These are phyloP conservation scores for Begonia fuchsioides DNA, from an alignment of 306 rosid species.

Conservation along the genomic window DNA sequence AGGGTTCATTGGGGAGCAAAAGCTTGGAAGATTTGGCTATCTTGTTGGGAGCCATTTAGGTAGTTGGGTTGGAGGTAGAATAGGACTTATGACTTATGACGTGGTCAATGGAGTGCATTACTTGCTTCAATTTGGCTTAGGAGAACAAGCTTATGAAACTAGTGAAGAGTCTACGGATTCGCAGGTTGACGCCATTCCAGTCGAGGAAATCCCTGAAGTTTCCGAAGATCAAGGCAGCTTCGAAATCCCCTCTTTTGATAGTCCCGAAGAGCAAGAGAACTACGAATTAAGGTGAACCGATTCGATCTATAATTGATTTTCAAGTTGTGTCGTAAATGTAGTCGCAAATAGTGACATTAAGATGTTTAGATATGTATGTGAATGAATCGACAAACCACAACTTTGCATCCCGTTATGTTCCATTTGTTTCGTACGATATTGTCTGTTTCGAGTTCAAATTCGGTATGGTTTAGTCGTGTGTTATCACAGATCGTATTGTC, in stretches of 20 bases:
- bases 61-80: slow-evolving; percentile 88
- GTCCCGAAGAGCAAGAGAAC: slow-evolving; percentile 23
- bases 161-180: slow-evolving; percentile 20
- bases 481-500: no score
- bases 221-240: slow-evolving; percentile 11
- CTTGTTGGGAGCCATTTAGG: slow-evolving; percentile 81
- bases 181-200: slow-evolving; percentile 15
- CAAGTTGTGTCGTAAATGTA: no score
- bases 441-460: no score
- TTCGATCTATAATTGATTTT: no score
- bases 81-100: slow-evolving; percentile 75
- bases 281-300: slow-evolving; percentile 38
- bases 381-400: no score
- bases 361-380: no score
- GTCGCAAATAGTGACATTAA: no score
- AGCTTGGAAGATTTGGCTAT: slow-evolving; percentile 72
- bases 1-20: slow-evolving; percentile 61
- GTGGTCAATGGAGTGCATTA: slow-evolving; percentile 57
- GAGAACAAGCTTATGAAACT: slow-evolving; percentile 12
- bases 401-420: no score
- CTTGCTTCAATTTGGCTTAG: slow-evolving; percentile 31
- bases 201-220: slow-evolving; percentile 12
- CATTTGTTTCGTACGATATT: no score
- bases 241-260: slow-evolving; percentile 20
- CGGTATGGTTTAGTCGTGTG: no score